Evolutionary conservation across 805 yeast species (phyloP).

Genomic region (Saccharomycopsis sp.): DNA sequence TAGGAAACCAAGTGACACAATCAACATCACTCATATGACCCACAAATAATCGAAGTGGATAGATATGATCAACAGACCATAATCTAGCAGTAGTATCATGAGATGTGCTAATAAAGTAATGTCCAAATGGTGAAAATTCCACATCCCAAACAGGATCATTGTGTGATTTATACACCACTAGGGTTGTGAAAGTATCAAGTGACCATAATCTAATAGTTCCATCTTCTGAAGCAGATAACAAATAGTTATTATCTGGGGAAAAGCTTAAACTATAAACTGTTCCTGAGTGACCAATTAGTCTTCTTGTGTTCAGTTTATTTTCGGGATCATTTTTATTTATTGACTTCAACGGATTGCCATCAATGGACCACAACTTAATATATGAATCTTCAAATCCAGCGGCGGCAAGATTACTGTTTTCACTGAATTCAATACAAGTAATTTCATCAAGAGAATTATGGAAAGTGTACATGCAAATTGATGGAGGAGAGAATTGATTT

Average conservation of each 20-base stretch:
- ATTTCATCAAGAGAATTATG: slow-evolving; percentile 88
- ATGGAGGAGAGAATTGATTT: slow-evolving; percentile 71
- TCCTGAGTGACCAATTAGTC: slow-evolving; percentile 84
- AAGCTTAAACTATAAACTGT: slow-evolving; percentile 86
- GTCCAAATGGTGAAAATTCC: slow-evolving; percentile 87
- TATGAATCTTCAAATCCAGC: slow-evolving; percentile 92
- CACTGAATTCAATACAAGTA: slow-evolving; percentile 80
- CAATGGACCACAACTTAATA: slow-evolving; percentile 86
- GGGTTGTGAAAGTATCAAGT: slow-evolving; percentile 74
- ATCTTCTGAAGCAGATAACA: slow-evolving; percentile 82
- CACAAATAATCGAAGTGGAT: slow-evolving; percentile 91
- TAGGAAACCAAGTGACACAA: slow-evolving; percentile 91
- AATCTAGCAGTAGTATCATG: slow-evolving; percentile 96
- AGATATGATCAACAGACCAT: slow-evolving; percentile 97
- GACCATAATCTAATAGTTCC: slow-evolving; percentile 92
- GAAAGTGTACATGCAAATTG: slow-evolving; percentile 96
- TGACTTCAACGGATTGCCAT: slow-evolving; percentile 74
- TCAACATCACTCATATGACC: slow-evolving; percentile 97
- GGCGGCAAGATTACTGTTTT: slow-evolving; percentile 78
- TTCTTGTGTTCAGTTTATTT: slow-evolving; percentile 33
- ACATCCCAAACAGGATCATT: slow-evolving; percentile 98
- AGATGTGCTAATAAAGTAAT: slow-evolving; percentile 95
- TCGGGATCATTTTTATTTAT: slow-evolving; percentile 44
- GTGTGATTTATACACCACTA: slow-evolving; percentile 94
- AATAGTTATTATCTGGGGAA: slow-evolving; percentile 77